phyloP scores from a whole-genome alignment of 208 protist genomes.

The Acanthamoeba culbertsoni region DNA sequence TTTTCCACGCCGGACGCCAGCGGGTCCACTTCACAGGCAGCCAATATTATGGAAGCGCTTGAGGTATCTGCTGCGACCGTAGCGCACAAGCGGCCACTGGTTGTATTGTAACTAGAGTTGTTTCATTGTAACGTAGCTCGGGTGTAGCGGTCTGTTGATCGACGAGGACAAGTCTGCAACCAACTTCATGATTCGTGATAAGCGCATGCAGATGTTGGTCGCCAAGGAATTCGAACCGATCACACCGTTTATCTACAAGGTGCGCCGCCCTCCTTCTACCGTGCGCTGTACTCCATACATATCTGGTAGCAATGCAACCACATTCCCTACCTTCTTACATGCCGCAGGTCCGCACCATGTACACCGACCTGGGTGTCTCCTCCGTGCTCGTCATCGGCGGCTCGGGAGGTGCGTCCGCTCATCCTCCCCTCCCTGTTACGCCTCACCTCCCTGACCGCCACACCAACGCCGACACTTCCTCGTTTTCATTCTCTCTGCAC shows the following conservation, averaged over 20 bases:
- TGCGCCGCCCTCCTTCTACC: no score
- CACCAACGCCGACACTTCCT: background rate
- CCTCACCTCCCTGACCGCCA: background rate
- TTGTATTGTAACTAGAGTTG: no score
- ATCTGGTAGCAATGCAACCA: background rate
- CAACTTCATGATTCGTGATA: slow-evolving; percentile 95
- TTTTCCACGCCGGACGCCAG: slow-evolving; percentile 79
- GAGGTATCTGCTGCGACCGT: slow-evolving; percentile 82
- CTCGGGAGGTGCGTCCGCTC: slow-evolving; percentile 75
- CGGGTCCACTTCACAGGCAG: slow-evolving; percentile 91
- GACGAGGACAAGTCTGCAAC: slow-evolving; percentile 96
- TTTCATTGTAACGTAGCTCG: no score
- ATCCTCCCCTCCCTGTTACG: background rate
- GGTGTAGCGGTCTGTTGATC: slow-evolving; percentile 87
- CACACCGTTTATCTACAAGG: slow-evolving; percentile 88
- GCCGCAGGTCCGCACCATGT: slow-evolving; percentile 78
- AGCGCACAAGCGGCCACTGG: no score
- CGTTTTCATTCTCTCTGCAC: background rate
- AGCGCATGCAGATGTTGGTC: slow-evolving; percentile 90
- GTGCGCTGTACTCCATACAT: no score
- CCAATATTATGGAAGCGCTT: slow-evolving; percentile 92
- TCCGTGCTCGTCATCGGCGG: slow-evolving; percentile 91
- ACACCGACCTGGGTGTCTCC: slow-evolving; percentile 73
- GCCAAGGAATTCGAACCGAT: slow-evolving; percentile 90
- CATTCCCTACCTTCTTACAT: background rate